phyloP scores from a whole-genome alignment of 768 basidiomycete species.

The Termitomyces titanicus region DNA sequence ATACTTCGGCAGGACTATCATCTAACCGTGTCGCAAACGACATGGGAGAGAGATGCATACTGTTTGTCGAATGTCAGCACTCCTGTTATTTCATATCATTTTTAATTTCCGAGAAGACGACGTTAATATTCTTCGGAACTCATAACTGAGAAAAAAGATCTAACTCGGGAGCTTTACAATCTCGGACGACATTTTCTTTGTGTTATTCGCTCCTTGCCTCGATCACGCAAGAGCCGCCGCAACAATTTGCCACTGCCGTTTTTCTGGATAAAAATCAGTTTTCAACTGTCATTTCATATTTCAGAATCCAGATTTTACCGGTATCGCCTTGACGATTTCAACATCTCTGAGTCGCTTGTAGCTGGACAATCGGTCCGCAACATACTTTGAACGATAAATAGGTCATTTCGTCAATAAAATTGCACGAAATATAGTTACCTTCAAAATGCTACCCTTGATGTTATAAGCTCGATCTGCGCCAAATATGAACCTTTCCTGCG shows the following conservation, averaged over 20 bases:
- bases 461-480: constrained; percentile 23
- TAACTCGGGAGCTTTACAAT: neutral
- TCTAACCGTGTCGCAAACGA: no score
- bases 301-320: constrained; percentile 16
- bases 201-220: constrained; percentile 10
- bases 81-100: no score
- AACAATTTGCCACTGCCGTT: constrained; percentile 56
- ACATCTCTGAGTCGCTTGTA: constrained; percentile 52
- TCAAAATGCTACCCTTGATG: constrained; percentile 36
- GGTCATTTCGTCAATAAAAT: neutral
- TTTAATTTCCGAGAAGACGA: no score
- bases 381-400: constrained; percentile 30
- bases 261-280: constrained; percentile 26
- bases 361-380: constrained; percentile 41
- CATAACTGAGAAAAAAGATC: neutral
- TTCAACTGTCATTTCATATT: neutral
- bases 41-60: no score
- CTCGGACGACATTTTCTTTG: constrained; percentile 11
- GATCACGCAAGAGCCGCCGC: constrained; percentile 37
- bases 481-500: constrained; percentile 26
- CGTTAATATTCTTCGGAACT: no score
- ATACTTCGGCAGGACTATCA: no score
- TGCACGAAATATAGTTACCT: constrained; percentile 27
- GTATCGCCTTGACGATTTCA: constrained; percentile 29
- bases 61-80: no score